phyloP scores from a whole-genome alignment of 257 asterid species.

The Scutellaria minor region DNA sequence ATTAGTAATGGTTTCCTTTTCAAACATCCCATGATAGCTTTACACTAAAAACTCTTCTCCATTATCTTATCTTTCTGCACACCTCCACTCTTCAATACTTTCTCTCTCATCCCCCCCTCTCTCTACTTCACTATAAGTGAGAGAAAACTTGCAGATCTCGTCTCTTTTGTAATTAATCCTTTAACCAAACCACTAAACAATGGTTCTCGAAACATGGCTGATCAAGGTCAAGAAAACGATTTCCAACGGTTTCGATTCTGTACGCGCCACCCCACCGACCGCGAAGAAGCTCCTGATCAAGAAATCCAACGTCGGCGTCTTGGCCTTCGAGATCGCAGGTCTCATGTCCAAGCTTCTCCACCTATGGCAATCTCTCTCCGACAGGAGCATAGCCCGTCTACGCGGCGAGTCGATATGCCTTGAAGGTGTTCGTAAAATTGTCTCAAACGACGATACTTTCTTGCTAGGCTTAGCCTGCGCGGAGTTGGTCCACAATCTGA shows the following conservation, averaged over 20 bases:
- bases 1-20: constrained; percentile 45
- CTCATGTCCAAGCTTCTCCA: constrained; percentile 90
- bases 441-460: constrained; percentile 80
- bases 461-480: constrained; percentile 80
- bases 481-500: constrained; percentile 72
- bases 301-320: constrained; percentile 75
- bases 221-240: constrained; percentile 67
- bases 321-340: constrained; percentile 83
- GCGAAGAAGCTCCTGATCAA: constrained; percentile 42
- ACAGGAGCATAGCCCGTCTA: constrained; percentile 55
- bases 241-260: constrained; percentile 53
- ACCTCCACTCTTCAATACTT: constrained; percentile 51
- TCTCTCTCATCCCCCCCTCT: constrained; percentile 30
- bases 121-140: constrained; percentile 25
- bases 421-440: constrained; percentile 92
- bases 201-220: constrained; percentile 80
- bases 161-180: neutral
- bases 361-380: constrained; percentile 80
- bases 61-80: constrained; percentile 53
- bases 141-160: constrained; percentile 30
- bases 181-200: neutral
- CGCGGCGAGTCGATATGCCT: constrained; percentile 60
- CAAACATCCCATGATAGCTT: constrained; percentile 68
- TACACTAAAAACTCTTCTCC: constrained; percentile 44
- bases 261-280: constrained; percentile 46